A percentile compares a stretch with the other conserved stretches of the same genome.
Conservation (phyloP, 352 stramenopile species). For the Phytophthora pluvialis region DNA sequence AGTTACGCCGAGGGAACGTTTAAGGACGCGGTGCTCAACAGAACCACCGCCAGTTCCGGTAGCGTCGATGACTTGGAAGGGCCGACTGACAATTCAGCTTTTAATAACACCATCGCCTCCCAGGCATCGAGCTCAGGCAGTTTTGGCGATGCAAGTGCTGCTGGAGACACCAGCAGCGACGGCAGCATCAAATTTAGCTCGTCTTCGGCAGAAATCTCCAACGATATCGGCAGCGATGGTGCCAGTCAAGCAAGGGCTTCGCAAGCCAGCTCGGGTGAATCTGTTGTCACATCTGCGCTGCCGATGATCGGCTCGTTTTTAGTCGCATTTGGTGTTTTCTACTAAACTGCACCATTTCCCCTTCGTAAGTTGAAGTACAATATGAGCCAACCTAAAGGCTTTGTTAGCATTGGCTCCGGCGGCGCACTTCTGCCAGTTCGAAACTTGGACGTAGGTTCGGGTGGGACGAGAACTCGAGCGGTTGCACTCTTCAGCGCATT, state of each 20-base stretch:
- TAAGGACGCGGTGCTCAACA: too few relatives aligned
- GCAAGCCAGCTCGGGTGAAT: not conserved
- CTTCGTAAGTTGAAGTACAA: too few relatives aligned
- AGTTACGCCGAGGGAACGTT: not conserved
- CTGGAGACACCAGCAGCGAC: not conserved
- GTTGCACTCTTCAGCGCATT: not conserved
- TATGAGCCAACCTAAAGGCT: too few relatives aligned
- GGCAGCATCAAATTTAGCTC: conserved; percentile 6
- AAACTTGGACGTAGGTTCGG: conserved; percentile 4
- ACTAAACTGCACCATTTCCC: too few relatives aligned
- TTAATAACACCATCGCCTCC: not conserved
- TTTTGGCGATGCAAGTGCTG: not conserved
- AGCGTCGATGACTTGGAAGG: too few relatives aligned
- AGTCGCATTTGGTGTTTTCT: not conserved
- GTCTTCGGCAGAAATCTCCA: not conserved
- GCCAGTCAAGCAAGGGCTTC: not conserved
- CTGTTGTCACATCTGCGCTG: not conserved
- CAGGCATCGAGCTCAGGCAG: conserved; percentile 1
- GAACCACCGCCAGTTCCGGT: too few relatives aligned
- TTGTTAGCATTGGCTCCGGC: too few relatives aligned
- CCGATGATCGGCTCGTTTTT: not conserved
- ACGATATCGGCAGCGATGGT: not conserved
- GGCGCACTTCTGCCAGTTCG: too few relatives aligned
- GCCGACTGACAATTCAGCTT: not conserved
- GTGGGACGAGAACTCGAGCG: not conserved